These are phyloP conservation scores for Metschnikowia picachoensis DNA, from an alignment of 805 yeast species.

Conservation along the genomic window DNA sequence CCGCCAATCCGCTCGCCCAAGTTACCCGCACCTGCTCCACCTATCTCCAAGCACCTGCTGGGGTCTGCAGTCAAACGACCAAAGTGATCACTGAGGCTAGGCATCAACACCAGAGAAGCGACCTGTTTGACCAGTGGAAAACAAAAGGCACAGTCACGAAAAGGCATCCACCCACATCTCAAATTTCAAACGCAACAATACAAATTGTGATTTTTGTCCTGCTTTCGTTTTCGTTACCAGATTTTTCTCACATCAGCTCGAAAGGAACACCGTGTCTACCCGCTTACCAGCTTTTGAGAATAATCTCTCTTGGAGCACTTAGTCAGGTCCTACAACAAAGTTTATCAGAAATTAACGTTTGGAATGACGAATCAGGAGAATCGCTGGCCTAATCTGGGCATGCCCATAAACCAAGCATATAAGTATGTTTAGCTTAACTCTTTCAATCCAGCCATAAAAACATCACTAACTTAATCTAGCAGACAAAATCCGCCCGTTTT, in stretches of 20 bases:
- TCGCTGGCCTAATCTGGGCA: slow-evolving; percentile 41
- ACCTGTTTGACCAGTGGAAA: too few relatives aligned
- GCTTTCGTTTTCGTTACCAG: slow-evolving; percentile 1
- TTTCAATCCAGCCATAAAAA: background rate
- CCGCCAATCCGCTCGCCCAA: slow-evolving; percentile 6
- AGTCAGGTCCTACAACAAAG: background rate
- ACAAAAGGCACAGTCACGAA: too few relatives aligned
- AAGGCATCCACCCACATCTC: too few relatives aligned
- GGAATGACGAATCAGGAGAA: slow-evolving; percentile 39
- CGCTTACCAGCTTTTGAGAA: background rate
- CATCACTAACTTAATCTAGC: slow-evolving; percentile 24
- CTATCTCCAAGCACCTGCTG: slow-evolving; percentile 10
- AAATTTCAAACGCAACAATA: too few relatives aligned
- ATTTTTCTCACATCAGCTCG: slow-evolving; percentile 3
- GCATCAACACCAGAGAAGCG: too few relatives aligned
- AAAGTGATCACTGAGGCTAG: background rate
- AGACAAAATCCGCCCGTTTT: slow-evolving; percentile 58
- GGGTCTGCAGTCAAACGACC: slow-evolving; percentile 4
- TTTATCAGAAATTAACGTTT: background rate
- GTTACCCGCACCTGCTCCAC: slow-evolving; percentile 14
- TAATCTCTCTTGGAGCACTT: background rate
- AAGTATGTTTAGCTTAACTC: slow-evolving; percentile 32
- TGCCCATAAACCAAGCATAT: slow-evolving; percentile 40
- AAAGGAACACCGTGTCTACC: background rate
- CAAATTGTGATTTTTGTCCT: background rate